phyloP scores from a whole-genome alignment of 257 asterid genomes.

The Fraxinus americana region DNA sequence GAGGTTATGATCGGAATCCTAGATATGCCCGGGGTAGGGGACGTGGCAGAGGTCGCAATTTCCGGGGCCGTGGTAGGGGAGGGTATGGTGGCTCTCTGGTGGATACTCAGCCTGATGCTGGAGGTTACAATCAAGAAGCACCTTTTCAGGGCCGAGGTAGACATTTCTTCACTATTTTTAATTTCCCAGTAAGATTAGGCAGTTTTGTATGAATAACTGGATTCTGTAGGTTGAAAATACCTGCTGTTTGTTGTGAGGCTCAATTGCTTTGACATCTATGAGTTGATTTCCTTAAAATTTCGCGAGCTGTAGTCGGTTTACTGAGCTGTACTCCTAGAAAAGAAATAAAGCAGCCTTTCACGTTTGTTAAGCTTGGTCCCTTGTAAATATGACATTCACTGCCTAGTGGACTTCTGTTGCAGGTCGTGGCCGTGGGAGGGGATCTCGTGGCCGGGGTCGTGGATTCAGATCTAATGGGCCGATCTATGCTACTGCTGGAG shows the following conservation, averaged over 20 bases:
- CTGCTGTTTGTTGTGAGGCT: neutral
- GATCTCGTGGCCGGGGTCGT: conserved; percentile 76
- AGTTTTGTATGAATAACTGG: neutral
- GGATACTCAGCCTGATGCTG: conserved; percentile 35
- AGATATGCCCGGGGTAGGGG: conserved; percentile 52
- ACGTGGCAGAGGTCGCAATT: conserved; percentile 49
- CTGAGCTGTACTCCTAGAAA: neutral
- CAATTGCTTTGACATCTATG: neutral
- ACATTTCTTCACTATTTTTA: neutral
- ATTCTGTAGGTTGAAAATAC: neutral
- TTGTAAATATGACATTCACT: neutral
- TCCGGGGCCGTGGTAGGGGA: conserved; percentile 57
- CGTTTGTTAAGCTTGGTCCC: neutral
- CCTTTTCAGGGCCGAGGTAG: conserved; percentile 43
- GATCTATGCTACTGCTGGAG: conserved; percentile 38
- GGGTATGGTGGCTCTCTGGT: conserved; percentile 43
- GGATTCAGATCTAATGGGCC: conserved; percentile 71
- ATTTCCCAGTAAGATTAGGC: neutral
- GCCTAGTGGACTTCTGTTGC: conserved; percentile 17
- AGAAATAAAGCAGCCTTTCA: neutral
- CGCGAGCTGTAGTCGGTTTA: neutral
- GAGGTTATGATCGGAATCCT: conserved; percentile 47
- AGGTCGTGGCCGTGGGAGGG: conserved; percentile 94
- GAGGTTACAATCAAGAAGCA: conserved; percentile 48
- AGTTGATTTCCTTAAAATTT: neutral